phyloP scores from a whole-genome alignment of 2,329 filamentous ascomycete genomes.

The Pseudogymnoascus sp. region DNA sequence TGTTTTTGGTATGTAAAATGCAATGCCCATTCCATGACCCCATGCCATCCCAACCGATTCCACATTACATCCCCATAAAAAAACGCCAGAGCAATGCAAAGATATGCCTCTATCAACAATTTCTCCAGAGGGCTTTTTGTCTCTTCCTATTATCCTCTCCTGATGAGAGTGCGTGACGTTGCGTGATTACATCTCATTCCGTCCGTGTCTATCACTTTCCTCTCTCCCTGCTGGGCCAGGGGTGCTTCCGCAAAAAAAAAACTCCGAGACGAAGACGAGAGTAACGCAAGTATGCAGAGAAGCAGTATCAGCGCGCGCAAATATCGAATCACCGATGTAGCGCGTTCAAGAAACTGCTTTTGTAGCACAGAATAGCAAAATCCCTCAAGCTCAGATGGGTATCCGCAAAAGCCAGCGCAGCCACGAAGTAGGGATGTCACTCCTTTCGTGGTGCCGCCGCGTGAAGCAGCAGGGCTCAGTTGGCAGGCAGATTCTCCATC shows the following conservation, averaged over 20 bases:
- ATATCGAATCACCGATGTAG: conserved; percentile 7
- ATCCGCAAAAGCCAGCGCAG: background rate
- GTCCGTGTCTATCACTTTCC: background rate
- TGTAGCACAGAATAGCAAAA: background rate
- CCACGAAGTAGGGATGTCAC: conserved; percentile 6
- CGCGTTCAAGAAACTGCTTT: background rate
- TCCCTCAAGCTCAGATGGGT: background rate
- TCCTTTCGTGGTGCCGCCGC: background rate
- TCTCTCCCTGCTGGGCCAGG: background rate
- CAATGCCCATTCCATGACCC: background rate
- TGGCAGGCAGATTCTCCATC: conserved; percentile 57
- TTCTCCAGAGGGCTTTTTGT: background rate
- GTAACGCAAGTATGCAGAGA: background rate
- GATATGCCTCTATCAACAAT: background rate
- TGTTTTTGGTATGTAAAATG: conserved; percentile 5
- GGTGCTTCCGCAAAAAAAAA: background rate
- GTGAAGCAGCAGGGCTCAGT: conserved; percentile 14
- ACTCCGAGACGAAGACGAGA: background rate
- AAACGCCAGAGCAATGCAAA: background rate
- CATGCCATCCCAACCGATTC: background rate
- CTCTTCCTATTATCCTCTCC: background rate
- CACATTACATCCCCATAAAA: background rate
- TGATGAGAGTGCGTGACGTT: background rate
- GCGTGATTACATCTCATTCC: background rate
- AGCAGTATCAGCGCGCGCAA: background rate